Evolutionary conservation across 2,329 filamentous ascomycete genomes (phyloP).

Genomic region (Sarocladium brachiariae): DNA sequence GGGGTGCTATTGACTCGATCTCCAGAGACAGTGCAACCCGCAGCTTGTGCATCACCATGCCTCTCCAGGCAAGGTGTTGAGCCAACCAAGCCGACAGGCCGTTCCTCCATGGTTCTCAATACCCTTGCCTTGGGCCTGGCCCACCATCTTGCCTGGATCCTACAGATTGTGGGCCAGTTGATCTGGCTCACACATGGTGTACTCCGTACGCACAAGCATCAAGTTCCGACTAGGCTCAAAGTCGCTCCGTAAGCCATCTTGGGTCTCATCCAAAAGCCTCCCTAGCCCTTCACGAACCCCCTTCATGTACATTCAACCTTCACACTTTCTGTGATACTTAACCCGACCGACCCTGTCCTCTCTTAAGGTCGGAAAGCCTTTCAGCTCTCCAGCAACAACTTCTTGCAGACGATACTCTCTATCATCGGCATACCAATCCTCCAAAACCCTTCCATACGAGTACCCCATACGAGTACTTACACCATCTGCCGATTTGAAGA

Average conservation of each 20-base stretch:
- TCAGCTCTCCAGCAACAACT: neutral
- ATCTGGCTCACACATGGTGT: conserved; percentile 7
- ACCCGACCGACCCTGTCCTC: neutral
- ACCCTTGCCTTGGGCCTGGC: conserved; percentile 5
- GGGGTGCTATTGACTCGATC: conserved; percentile 9
- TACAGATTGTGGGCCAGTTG: conserved; percentile 3
- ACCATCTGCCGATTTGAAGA: neutral
- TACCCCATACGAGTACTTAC: neutral
- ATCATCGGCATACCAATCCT: neutral
- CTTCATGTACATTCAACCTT: conserved; percentile 1
- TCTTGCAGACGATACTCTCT: neutral
- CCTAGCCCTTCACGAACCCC: conserved; percentile 4
- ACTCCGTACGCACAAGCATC: conserved; percentile 7
- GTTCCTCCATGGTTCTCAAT: conserved; percentile 10
- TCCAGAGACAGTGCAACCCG: conserved; percentile 7
- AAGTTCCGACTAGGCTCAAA: conserved; percentile 8
- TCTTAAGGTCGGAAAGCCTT: neutral
- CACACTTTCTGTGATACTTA: neutral
- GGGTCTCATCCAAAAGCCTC: conserved; percentile 7
- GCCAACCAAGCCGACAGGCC: conserved; percentile 9
- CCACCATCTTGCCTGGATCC: conserved; percentile 6
- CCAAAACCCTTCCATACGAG: neutral
- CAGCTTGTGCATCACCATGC: conserved; percentile 7
- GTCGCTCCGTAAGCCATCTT: conserved; percentile 7
- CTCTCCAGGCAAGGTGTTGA: neutral